phyloP scores from a whole-genome alignment of 2,329 filamentous ascomycete species.

The Teratosphaeria destructans region DNA sequence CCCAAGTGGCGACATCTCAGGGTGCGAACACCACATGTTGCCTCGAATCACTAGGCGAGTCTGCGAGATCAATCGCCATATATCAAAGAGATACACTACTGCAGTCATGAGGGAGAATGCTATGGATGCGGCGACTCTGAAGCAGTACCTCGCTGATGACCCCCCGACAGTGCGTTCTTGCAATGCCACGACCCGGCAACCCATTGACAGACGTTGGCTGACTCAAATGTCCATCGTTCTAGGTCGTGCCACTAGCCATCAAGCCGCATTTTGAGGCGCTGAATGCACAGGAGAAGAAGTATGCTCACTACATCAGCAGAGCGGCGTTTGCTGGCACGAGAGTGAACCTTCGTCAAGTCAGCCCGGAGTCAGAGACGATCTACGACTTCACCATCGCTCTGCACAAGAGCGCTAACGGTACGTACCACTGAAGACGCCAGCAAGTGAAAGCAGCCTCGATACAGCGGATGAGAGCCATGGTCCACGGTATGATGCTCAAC shows the following conservation, averaged over 20 bases:
- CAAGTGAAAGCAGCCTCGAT: neutral
- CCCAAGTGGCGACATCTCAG: neutral
- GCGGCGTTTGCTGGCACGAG: conserved; percentile 40
- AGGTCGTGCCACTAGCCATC: conserved; percentile 74
- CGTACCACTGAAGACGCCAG: neutral
- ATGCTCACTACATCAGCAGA: conserved; percentile 52
- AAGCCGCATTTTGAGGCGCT: conserved; percentile 83
- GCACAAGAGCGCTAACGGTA: conserved; percentile 33
- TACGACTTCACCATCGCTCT: conserved; percentile 46
- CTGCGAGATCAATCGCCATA: neutral
- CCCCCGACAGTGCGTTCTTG: conserved; percentile 51
- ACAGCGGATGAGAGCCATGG: neutral
- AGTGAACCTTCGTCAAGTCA: conserved; percentile 44
- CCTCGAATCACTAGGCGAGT: neutral
- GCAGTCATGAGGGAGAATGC: conserved; percentile 11
- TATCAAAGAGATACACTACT: neutral
- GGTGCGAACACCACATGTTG: neutral
- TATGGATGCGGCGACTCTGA: conserved; percentile 36
- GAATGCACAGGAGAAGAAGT: conserved; percentile 53
- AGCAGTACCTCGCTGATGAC: conserved; percentile 80
- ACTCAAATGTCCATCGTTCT: no score
- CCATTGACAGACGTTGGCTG: no score
- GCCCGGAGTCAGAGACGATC: conserved; percentile 41
- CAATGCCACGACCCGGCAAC: no score
- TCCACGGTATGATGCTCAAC: neutral